A percentile compares a stretch with the other conserved stretches of the same genome.
Evolutionary conservation across 768 basidiomycete species (phyloP).

Genomic region (Collybiopsis confluens): DNA sequence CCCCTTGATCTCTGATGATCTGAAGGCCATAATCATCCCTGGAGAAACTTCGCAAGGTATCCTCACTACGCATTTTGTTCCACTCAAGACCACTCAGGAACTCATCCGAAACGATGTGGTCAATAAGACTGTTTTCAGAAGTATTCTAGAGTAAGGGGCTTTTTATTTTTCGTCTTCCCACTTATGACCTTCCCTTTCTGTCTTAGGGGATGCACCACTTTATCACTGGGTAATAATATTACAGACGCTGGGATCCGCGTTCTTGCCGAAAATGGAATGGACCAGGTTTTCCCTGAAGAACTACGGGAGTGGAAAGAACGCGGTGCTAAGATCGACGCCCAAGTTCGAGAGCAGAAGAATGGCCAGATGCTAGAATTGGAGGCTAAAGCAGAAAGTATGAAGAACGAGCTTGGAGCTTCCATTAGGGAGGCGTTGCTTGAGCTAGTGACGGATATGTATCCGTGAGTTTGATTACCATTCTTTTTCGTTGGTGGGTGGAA

Average conservation of each 20-base stretch:
- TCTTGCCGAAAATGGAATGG: conserved; percentile 24
- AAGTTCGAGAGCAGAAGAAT: conserved; percentile 1
- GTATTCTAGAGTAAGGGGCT: neutral
- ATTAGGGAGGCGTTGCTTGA: conserved; percentile 23
- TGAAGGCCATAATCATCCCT: conserved; percentile 26
- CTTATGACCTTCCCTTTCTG: neutral
- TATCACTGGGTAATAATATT: conserved; percentile 20
- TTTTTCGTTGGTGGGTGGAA: no score
- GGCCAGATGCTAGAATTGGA: conserved; percentile 9
- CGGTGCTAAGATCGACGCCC: conserved; percentile 3
- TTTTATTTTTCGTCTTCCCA: neutral
- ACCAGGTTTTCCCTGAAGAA: conserved; percentile 17
- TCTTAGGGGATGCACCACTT: conserved; percentile 16
- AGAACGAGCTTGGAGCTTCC: conserved; percentile 11
- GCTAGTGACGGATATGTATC: conserved; percentile 13
- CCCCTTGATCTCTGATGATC: conserved; percentile 3
- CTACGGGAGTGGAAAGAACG: conserved; percentile 21
- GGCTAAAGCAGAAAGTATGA: conserved; percentile 7
- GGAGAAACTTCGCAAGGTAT: conserved; percentile 41
- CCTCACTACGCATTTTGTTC: conserved; percentile 26
- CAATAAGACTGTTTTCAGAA: neutral
- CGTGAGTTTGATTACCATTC: neutral
- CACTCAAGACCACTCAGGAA: neutral
- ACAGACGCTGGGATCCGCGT: conserved; percentile 21
- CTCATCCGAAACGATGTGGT: neutral